Conservation (phyloP, 1,284 basidiomycete species). For the Malassezia vespertilionis region DNA sequence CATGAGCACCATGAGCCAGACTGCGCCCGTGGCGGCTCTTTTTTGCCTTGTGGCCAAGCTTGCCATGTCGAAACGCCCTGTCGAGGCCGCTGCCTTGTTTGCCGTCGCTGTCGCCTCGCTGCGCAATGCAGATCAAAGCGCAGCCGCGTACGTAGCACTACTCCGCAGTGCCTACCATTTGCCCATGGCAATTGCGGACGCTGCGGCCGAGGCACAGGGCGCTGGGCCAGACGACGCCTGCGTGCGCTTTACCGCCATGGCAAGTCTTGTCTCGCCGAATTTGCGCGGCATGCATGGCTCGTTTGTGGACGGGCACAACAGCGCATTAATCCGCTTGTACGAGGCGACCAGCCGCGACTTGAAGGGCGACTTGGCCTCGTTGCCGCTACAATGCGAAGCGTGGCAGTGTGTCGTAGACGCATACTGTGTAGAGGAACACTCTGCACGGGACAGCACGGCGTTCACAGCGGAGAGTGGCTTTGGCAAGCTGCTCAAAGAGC, state of each 20-base stretch:
- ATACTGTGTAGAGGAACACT: not conserved
- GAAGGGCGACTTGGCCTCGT: not conserved
- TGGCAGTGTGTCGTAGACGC: conserved; percentile 11
- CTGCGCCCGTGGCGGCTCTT: conserved; percentile 51
- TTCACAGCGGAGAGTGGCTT: not conserved
- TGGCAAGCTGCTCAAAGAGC: conserved; percentile 12
- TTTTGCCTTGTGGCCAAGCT: conserved; percentile 8
- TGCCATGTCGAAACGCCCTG: conserved; percentile 3
- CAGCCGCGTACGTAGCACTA: conserved; percentile 1
- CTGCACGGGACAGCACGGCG: not conserved
- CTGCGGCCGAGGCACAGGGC: not conserved
- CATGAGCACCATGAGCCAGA: not conserved
- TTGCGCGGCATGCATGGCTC: conserved; percentile 5
- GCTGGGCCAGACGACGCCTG: conserved; percentile 1
- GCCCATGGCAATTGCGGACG: conserved; percentile 18
- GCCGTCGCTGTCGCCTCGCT: not conserved
- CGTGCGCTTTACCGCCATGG: conserved; percentile 9
- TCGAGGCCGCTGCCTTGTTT: conserved; percentile 8
- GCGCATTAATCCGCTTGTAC: conserved; percentile 11
- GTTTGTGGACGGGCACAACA: conserved; percentile 1
- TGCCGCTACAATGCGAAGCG: not conserved
- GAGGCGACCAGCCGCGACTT: conserved; percentile 13
- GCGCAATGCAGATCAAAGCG: not conserved
- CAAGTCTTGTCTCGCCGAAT: conserved; percentile 9
- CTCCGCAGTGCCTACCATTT: conserved; percentile 14